phyloP scores from a whole-genome alignment of 352 stramenopile species.

The Globisporangium ultimum region DNA sequence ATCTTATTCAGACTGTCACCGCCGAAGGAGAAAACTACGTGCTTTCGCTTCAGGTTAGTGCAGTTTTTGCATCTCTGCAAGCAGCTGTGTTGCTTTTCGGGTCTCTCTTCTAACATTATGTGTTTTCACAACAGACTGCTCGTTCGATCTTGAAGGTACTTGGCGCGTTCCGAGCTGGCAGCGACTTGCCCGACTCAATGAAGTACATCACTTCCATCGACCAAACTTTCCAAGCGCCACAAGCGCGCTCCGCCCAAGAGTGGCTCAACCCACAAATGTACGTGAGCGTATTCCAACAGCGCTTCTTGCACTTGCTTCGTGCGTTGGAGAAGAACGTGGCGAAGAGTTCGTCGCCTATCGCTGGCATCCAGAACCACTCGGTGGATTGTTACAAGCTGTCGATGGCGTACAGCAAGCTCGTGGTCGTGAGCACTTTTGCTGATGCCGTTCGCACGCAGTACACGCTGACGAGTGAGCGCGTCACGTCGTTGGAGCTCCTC shows the following conservation, averaged over 20 bases:
- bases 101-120: not conserved
- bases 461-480: slow-evolving; percentile 25
- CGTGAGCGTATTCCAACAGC: slow-evolving; percentile 46
- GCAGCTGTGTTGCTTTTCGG: too few relatives aligned
- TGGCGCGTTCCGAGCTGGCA: slow-evolving; percentile 26
- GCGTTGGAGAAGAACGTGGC: slow-evolving; percentile 33
- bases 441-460: slow-evolving; percentile 21
- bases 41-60: slow-evolving; percentile 88
- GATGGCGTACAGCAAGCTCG: slow-evolving; percentile 52
- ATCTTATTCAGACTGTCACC: slow-evolving; percentile 93
- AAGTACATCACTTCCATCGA: slow-evolving; percentile 48
- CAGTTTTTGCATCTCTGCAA: not conserved
- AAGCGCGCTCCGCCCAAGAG: slow-evolving; percentile 19
- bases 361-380: slow-evolving; percentile 56
- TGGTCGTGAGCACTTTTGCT: slow-evolving; percentile 51
- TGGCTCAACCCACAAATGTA: slow-evolving; percentile 41
- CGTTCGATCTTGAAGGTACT: slow-evolving; percentile 46
- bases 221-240: slow-evolving; percentile 17
- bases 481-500: slow-evolving; percentile 21
- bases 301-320: slow-evolving; percentile 46
- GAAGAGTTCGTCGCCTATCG: slow-evolving; percentile 22
- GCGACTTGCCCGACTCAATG: slow-evolving; percentile 29
- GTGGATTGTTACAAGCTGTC: slow-evolving; percentile 57
- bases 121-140: slow-evolving; percentile 15
- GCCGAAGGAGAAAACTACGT: slow-evolving; percentile 97